A percentile compares a stretch with the other conserved stretches of the same genome.
phyloP scores from a whole-genome alignment of 148 eudicot genomes.

The Beta vulgaris region DNA sequence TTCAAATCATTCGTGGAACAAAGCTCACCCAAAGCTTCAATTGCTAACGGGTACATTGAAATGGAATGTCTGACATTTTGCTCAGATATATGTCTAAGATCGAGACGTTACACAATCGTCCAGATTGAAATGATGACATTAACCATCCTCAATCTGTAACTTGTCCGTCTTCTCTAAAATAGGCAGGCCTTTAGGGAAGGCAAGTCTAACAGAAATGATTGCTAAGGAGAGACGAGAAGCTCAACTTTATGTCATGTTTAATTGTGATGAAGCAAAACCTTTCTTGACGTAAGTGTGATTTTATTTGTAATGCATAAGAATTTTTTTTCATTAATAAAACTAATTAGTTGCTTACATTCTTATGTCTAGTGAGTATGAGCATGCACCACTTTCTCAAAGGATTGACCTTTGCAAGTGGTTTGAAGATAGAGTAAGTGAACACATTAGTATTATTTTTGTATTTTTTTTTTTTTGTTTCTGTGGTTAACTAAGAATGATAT shows the following conservation, averaged over 20 bases:
- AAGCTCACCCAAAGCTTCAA: neutral
- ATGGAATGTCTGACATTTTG: too few species aligned
- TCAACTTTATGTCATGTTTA: neutral
- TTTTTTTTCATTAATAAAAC: too few species aligned
- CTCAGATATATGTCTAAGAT: neutral
- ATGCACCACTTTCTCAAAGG: neutral
- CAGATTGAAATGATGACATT: neutral
- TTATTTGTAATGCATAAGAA: too few species aligned
- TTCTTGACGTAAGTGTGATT: neutral
- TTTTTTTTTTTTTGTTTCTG: neutral
- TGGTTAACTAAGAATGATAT: neutral
- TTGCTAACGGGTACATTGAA: constrained; percentile 5
- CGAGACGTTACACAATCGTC: neutral
- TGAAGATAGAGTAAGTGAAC: neutral
- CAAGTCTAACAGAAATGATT: neutral
- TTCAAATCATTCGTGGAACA: neutral
- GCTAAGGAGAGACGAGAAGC: neutral
- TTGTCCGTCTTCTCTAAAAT: neutral
- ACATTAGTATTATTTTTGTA: neutral
- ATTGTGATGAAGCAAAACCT: neutral
- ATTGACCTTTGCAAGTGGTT: neutral
- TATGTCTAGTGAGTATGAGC: neutral
- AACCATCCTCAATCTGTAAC: neutral
- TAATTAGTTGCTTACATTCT: neutral
- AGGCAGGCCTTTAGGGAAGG: constrained; percentile 6